Base-by-base conservation (phyloP, 1,139 yeast genomes). In the Hansenula anomala region DNA sequence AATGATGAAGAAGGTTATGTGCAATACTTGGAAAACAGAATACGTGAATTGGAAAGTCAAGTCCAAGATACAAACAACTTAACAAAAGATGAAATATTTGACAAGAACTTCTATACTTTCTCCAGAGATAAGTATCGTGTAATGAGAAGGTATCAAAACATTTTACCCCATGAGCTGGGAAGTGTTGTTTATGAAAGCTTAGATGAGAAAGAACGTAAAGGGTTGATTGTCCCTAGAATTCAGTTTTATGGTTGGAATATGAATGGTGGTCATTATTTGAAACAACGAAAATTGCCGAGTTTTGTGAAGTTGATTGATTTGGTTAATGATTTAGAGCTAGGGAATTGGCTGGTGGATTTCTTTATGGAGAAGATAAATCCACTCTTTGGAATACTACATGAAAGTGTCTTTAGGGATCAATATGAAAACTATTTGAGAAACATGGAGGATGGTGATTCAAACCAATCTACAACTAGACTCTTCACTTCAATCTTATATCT, bases 221-320 rank as follows among this genome's bases (percentile, higher is more conserved):
- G 63, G 30, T 69, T 78, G 6, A 54, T 62, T 5, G 50, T 74
- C 12, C 87, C 87, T 4, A 58, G 86, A 41, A 61, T 68, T 16
- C 86, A 80, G 52, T 73, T 68, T 45, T 80, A 76, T 51, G 85
- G 83, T 14, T 80, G 85, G 85, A 80, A 80, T 53, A 64, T 78
- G 74, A 67, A 75, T 28, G 85, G 86, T 2, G 69, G 69, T 17
- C 72, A 71, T 46, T 80, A 75, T 51, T 49, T 76, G 16, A 57
- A 58, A 20, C 61, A 68, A 7, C 70, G 70, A 30, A 56, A 56
- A 4, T 28, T 43, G 22, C 43, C 47, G 9, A 34, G 30, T 13
- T 37, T 42, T 30, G 36, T 27, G 11, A 40, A 32, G 8, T 31
- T 45, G 4, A 34, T 45, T 32, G 49, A 45, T 27, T 19, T 49